Conservation (phyloP, 2,329 filamentous ascomycete genomes). For the Fusarium sp. region DNA sequence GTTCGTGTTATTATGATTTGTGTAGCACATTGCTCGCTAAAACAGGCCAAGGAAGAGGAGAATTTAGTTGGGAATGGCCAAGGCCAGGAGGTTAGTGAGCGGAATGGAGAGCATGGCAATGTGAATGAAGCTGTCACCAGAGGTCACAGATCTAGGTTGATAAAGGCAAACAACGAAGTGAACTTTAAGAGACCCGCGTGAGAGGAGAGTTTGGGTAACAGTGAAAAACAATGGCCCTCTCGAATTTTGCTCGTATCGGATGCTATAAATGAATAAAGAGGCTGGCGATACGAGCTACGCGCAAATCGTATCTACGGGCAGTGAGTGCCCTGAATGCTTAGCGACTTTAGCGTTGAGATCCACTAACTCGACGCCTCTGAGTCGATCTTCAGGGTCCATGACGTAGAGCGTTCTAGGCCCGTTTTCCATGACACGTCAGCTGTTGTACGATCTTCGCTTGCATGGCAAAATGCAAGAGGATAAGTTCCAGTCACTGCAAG, state of each 20-base stretch:
- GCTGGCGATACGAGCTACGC: not conserved
- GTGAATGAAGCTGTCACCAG: not conserved
- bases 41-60: not conserved
- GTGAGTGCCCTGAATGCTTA: not conserved
- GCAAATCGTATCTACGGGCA: not conserved
- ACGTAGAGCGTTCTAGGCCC: constrained; percentile 3
- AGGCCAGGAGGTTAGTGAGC: not conserved
- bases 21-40: not conserved
- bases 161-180: not conserved
- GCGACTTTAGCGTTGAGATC: not conserved
- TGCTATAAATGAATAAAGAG: not conserved
- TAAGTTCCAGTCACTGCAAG: not conserved
- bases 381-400: constrained; percentile 9
- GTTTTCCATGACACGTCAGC: constrained; percentile 25
- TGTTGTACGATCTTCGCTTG: not conserved
- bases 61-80: not conserved
- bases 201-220: not conserved
- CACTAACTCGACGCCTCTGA: not conserved
- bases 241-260: not conserved
- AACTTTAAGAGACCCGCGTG: not conserved
- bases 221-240: not conserved
- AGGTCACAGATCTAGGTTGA: not conserved
- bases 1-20: not conserved
- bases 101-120: not conserved
- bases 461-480: not conserved